Base-by-base conservation (phyloP, 495 filamentous ascomycete genomes). In the Daldinia loculata region DNA sequence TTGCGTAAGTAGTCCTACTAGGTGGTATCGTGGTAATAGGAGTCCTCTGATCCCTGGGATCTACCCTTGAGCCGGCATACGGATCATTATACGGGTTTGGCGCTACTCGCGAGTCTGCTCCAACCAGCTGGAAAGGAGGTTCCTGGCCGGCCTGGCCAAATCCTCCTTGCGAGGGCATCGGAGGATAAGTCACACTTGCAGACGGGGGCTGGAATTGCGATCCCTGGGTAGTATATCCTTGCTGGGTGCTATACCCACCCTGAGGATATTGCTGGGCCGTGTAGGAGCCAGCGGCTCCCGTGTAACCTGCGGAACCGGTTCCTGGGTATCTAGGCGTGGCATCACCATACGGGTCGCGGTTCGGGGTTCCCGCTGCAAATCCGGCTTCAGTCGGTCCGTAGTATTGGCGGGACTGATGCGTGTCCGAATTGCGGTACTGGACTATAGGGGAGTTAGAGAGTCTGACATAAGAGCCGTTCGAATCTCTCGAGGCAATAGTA, bases 381-480 rank as follows among this genome's bases (percentile, higher is more conserved):
- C 64, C 72, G 43, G 56, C 51, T 30, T 77, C 77, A 29, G 77
- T 79, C n/a, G 83, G 83, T 27, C 84, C 84, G 71, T 82, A 82
- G 70, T 85, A 81, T 56, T 87, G 84, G 50, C 84, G 79, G 52
- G 79, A 78, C 62, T 84, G 79, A 74, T 86, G 84, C 9, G 82
- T 85, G 57, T 78, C 78, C 50, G 85, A 87, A 69, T 82, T 78
- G 63, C 80, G 76, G 70, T 88, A 87, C 60, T 82, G 84, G 84
- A 83, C 79, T 85, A 80, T 64, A 79, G 82, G 82, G 66, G 81
- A 84, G 84, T 88, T 87, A 88, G 86, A 87, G 77, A 77, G 79
- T 80, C 84, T 85, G 83, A 81, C 75, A 81, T 78, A 79, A 57
- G 75, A 75, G 70, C 78, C 74, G 75, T 82, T 85, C 79, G 77